These are phyloP conservation scores for Pichia inconspicua DNA, from an alignment of 1,139 yeast species.

Conservation along the genomic window DNA sequence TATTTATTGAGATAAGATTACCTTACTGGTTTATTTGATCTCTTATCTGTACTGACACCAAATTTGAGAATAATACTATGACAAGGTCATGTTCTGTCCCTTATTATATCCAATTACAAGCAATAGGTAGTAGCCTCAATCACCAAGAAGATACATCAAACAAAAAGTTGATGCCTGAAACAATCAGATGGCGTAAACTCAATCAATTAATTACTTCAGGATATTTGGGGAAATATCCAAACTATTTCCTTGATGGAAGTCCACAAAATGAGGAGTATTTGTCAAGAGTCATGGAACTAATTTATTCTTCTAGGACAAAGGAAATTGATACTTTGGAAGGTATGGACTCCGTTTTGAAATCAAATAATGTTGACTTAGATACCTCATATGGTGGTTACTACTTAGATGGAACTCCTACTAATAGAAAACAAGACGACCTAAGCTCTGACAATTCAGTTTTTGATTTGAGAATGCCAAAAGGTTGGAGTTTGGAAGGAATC, in stretches of 20 bases:
- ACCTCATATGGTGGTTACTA: constrained; percentile 6
- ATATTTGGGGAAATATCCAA: constrained; percentile 14
- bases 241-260: constrained; percentile 8
- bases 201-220: constrained; percentile 10
- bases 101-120: constrained; percentile 1
- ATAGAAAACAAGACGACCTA: neutral
- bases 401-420: constrained; percentile 1
- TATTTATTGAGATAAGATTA: too few relatives aligned
- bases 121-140: neutral
- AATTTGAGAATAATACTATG: neutral
- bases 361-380: neutral
- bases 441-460: neutral
- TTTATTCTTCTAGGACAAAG: constrained; percentile 1
- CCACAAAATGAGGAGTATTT: constrained; percentile 6
- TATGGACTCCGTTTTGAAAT: neutral
- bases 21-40: too few relatives aligned
- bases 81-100: constrained; percentile 1
- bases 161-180: constrained; percentile 1
- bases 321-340: neutral
- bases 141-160: neutral
- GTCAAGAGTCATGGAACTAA: constrained; percentile 2
- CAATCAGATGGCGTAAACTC: constrained; percentile 9
- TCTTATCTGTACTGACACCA: too few relatives aligned
- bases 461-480: neutral
- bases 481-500: neutral